Evolutionary conservation across 1,139 yeast species (phyloP), one percentile per base, ranked within the genome.

Genomic region (Hansenula sp.): DNA sequence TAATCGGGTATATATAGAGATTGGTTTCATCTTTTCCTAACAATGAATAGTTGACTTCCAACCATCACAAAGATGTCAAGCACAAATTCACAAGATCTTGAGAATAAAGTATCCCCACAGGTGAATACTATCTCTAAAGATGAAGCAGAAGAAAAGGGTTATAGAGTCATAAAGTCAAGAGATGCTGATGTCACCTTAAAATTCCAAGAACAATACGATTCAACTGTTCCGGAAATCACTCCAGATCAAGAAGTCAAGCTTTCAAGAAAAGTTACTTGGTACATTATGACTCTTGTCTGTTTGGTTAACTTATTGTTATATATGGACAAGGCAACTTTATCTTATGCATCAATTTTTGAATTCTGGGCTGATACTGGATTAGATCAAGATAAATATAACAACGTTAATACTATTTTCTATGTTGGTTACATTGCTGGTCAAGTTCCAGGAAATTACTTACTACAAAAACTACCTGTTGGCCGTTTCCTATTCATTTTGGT

Each of bases 281-380:
- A 62, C 30, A 41, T 41, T 22, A 38, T 44, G 26, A 10, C 38
- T 4, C 43, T 47, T 20, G 61, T 65, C 3, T 61, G 64, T 36
- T 33, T 62, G 14, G 57, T 68, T 19, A 64, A 69, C 48, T 46
- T 66, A 41, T 45, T 68, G 14, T 53, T 69, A 47, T 71, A 68
- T 48, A 64, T 69, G 60, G 77, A 71, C 49, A 71, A 71, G 46
- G 68, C 73, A 4, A 64, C 74, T 3, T 50, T 69, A 35, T 65
- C 72, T 1, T 72, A 69, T 47, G 65, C 69, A 24, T 57, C 73
- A 1, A 61, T 71, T 22, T 59, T 69, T 35, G 75, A 69, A 1
- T 54, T 71, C 25, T 69, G 62, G 57, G 64, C 61, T 19, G 74
- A 66, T 37, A 65, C 71, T 3, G 64, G 64, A 2, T 43, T 72